Base-by-base conservation (phyloP, 345 rosid species). In the Streptanthus diversifolius region DNA sequence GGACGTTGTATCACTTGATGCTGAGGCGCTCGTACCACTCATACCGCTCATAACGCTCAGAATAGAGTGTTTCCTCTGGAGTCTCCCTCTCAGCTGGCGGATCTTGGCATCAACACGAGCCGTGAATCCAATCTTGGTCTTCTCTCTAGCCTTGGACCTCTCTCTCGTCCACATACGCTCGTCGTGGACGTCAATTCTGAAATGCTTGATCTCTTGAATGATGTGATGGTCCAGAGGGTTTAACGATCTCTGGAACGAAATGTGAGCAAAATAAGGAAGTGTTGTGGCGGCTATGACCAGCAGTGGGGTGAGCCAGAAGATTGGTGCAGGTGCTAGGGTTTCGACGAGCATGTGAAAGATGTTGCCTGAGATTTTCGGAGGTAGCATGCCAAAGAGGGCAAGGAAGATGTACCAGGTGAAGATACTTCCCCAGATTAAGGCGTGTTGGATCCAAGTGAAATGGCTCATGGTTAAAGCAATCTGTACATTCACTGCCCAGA, bases 381-480 rank as follows among this genome's bases (percentile, higher is more conserved):
- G 81, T 37, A 86, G 60, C 60, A 64, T 66, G 1, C 90, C 90
- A 11, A 82, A 89, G 0, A 71, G 45, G n/a, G 83, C 25, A 19
- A 86, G 74, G 86, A 91, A 87, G 14, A 86, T n/a, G 80, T 87
- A 87, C 96, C 97, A 82, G 2, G 79, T 51, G 12, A 63, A 29
- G 62, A 89, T 87, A 79, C 90, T 91, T 32, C 90, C 91, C 93
- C 95, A 86, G 40, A 91, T 83, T 60, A 80, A 66, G 18, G 81
- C 74, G 47, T 87, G 95, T 43, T 87, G 91, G 77, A 89, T 87
- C 97, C 91, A 91, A 3, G 88, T 89, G 85, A 87, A 91, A 69
- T 89, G 88, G 81, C 79, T 87, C 79, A 83, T 86, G 3, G 81
- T 77, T 19, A 91, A 83, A 19, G 89, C 93, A 1, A 89, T 91